Conservation (phyloP, 345 rosid species). For the Kernera saxatilis region DNA sequence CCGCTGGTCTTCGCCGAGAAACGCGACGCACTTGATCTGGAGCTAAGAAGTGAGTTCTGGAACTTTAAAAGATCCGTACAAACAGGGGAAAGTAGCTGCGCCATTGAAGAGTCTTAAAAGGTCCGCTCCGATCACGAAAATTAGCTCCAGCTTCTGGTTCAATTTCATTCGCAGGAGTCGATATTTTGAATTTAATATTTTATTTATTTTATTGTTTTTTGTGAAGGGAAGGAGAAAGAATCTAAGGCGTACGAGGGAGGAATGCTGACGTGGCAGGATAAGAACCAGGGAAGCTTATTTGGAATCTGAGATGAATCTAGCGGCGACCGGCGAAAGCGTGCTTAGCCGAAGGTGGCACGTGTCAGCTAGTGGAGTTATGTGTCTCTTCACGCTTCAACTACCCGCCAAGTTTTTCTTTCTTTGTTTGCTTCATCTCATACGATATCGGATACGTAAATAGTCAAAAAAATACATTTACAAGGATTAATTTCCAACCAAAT, state of each 20-base stretch:
- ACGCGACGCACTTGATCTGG: conserved; percentile 35
- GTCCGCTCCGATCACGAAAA: not conserved
- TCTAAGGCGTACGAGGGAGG: conserved; percentile 38
- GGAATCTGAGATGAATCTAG: conserved; percentile 31
- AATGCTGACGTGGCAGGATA: conserved; percentile 57
- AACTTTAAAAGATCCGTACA: conserved; percentile 65
- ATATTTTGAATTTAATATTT: conserved; percentile 16
- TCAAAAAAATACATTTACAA: no score
- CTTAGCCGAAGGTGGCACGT: conserved; percentile 35
- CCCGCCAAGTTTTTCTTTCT: not conserved
- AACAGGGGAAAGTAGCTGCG: conserved; percentile 69
- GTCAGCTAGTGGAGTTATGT: conserved; percentile 32
- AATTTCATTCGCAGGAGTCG: not conserved
- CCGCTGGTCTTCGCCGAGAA: conserved; percentile 24
- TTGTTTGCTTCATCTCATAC: not conserved
- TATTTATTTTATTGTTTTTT: not conserved
- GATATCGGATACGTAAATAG: not conserved
- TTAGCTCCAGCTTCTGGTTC: no score
- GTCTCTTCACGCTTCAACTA: conserved; percentile 29
- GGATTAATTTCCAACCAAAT: not conserved
- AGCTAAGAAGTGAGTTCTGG: conserved; percentile 37
- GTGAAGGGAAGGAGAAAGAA: conserved; percentile 35
- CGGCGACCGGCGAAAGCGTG: conserved; percentile 29
- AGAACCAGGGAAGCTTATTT: conserved; percentile 37
- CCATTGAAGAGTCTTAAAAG: conserved; percentile 39